Evolutionary conservation across 164 flowering plant genomes (phyloP).

Genomic region (Vitis vinifera): DNA sequence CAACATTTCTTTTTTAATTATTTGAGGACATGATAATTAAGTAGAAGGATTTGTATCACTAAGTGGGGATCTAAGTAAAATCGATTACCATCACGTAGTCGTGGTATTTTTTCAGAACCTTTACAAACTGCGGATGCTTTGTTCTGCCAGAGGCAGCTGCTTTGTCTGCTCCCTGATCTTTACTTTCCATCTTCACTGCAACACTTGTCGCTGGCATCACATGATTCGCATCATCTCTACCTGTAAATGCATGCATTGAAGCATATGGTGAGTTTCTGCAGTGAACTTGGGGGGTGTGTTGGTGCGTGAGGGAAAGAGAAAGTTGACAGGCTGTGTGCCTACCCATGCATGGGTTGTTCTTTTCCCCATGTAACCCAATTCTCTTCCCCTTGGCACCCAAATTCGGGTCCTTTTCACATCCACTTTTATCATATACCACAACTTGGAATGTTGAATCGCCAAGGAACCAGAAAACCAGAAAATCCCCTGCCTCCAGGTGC

Average conservation of each 20-base stretch:
- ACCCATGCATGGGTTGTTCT: not conserved
- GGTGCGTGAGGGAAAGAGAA: too few species aligned
- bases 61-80: not conserved
- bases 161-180: not conserved
- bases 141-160: not conserved
- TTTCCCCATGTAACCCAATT: too few species aligned
- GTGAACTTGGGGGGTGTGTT: too few species aligned
- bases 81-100: not conserved
- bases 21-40: too few species aligned
- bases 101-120: not conserved
- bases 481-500: not conserved
- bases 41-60: too few species aligned
- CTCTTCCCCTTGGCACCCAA: too few species aligned
- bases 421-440: not conserved
- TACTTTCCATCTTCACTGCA: not conserved
- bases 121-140: not conserved
- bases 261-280: too few species aligned
- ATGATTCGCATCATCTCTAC: too few species aligned
- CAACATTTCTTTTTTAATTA: not conserved
- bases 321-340: too few species aligned
- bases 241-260: too few species aligned
- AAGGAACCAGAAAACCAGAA: not conserved
- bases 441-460: not conserved
- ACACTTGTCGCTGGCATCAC: not conserved
- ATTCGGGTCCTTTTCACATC: not conserved